Evolutionary conservation across 352 stramenopile species (phyloP), one percentile per base, ranked within the genome.

Genomic region (Phytophthora rubi): DNA sequence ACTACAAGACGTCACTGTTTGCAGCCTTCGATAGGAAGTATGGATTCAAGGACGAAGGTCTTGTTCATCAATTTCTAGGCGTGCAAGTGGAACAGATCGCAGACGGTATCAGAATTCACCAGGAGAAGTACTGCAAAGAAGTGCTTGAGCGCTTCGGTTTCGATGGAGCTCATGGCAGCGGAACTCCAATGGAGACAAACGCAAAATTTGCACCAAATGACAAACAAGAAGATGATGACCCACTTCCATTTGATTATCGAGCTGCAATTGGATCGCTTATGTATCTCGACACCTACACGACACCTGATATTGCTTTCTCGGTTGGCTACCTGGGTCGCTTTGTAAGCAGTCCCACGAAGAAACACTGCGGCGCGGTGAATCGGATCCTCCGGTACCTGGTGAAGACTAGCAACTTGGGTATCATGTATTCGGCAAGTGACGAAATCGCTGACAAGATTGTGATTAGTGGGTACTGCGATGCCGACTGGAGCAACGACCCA

Each of bases 1-100:
- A 16, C 0, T 68, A 54, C 48, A 75, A 79, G 62, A 61, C 48
- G 3, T 39, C 42, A 16, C 42, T 73, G 2, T 76, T 79, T 42
- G 47, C 18, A 3, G 53, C 53, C 3, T 18, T 72, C 8, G 26
- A 68, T 5, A 23, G 35, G 6, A 55, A 70, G 10, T 75, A 78
- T 49, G 67, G 58, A 0, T 71, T 73, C 4, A 76, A 73, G 35
- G 62, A 76, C 44, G 62, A 53, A 7, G 59, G 59, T 2, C 7
- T 44, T 2, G 3, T 49, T 1, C 45, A 65, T 28, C 4, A 54
- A 12, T 64, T 65, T 21, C 54, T 64, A 2, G 66, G 53, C 3
- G n/a, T 69, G 2, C 53, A 68, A 58, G 48, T 73, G 13, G 42
- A 73, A 5, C 59, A 65, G 28, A 51, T 32, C 39, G 54, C n/a